Evolutionary conservation across 768 basidiomycete genomes (phyloP).

Genomic region (Psilocybe subaeruginosa): DNA sequence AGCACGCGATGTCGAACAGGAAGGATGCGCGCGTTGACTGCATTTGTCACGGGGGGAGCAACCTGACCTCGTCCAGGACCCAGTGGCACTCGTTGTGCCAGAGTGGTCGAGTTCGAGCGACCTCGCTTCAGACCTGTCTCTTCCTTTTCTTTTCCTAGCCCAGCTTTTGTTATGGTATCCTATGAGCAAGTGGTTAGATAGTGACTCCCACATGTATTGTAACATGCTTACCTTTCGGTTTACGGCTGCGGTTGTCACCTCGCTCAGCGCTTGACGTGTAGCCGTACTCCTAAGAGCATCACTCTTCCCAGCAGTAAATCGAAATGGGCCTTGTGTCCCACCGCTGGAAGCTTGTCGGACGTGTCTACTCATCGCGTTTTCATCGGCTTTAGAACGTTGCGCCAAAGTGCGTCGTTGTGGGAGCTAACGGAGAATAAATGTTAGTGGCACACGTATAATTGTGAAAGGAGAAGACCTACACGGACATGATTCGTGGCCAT

Average conservation of each 20-base stretch:
- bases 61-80: conserved; percentile 57
- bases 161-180: conserved; percentile 52
- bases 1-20: conserved; percentile 33
- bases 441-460: conserved; percentile 17
- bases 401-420: conserved; percentile 69
- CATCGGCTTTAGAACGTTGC: conserved; percentile 74
- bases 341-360: conserved; percentile 60
- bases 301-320: conserved; percentile 52
- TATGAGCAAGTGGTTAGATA: conserved; percentile 21
- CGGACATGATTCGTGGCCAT: conserved; percentile 69
- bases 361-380: conserved; percentile 75
- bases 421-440: conserved; percentile 40
- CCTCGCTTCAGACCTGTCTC: conserved; percentile 66
- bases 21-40: conserved; percentile 38
- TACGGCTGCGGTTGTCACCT: conserved; percentile 78
- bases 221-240: conserved; percentile 67
- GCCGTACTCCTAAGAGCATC: conserved; percentile 55
- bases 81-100: conserved; percentile 72
- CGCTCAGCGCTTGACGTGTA: conserved; percentile 76
- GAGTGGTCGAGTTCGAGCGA: conserved; percentile 64
- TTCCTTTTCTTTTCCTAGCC: conserved; percentile 66
- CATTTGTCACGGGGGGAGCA: conserved; percentile 44
- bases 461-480: conserved; percentile 40
- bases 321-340: conserved; percentile 48
- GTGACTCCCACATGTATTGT: conserved; percentile 1